Conservation (phyloP, 108 stramenopile species). For the Skeletonema menzelii region DNA sequence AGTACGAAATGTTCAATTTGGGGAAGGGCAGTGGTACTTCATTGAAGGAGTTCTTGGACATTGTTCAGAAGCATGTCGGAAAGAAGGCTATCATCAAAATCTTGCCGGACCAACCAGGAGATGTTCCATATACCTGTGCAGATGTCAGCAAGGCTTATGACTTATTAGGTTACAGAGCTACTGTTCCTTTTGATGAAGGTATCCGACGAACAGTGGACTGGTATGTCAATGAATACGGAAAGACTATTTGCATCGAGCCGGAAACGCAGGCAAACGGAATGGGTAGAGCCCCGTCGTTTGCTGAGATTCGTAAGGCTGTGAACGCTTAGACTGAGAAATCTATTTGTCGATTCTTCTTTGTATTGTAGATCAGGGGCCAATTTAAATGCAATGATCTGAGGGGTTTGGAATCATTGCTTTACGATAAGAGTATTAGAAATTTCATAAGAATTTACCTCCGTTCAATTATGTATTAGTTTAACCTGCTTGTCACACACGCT, state of each 20-base stretch:
- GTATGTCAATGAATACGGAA: conserved; percentile 79
- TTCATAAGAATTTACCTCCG: too few species aligned
- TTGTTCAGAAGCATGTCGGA: conserved; percentile 90
- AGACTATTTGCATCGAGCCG: conserved; percentile 61
- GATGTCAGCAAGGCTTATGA: conserved; percentile 89
- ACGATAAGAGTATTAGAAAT: too few species aligned
- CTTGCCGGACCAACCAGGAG: conserved; percentile 97
- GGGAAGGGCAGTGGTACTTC: conserved; percentile 93
- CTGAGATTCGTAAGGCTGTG: conserved; percentile 16
- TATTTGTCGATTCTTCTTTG: neutral
- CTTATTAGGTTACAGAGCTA: conserved; percentile 91
- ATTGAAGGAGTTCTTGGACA: conserved; percentile 89
- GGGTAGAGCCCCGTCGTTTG: conserved; percentile 66
- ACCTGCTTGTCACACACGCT: too few species aligned
- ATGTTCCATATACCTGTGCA: conserved; percentile 98
- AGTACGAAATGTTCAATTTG: conserved; percentile 95
- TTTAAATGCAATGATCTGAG: neutral
- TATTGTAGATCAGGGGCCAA: neutral
- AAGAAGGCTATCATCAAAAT: conserved; percentile 86
- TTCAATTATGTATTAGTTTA: too few species aligned
- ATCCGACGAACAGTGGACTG: conserved; percentile 91
- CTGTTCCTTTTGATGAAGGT: conserved; percentile 93
- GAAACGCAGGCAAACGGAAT: conserved; percentile 80
- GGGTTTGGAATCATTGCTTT: neutral
- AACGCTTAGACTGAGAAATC: neutral